Base-by-base conservation (phyloP, 2,329 filamentous ascomycete species). In the Calonectria pauciramosa region DNA sequence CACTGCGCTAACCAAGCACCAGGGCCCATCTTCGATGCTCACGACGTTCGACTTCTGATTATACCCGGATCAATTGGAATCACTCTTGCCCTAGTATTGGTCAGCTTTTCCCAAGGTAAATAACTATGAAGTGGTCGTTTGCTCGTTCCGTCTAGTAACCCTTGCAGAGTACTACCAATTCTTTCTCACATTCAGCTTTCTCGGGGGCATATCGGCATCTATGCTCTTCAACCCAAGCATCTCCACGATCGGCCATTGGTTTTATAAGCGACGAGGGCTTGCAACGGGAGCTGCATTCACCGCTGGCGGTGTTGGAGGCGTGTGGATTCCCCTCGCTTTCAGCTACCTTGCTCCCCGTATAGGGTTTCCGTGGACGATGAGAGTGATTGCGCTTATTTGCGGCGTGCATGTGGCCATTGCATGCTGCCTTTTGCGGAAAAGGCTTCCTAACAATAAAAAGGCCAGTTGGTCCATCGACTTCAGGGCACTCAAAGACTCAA, bases 151-250 rank as follows among this genome's bases (percentile, higher is more conserved):
- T 4, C 23, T 20, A 10, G 49, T 70, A 28, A 73, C 20, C 75
- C 41, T 56, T 36, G 23, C 71, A 86, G 83, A 90, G 76, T 94
- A 93, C 81, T 94, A 92, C 88, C 93, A 95, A 63, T 94, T 95
- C 81, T 89, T 95, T 82, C 84, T 96, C 44, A 89, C 90, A 9
- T 93, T 94, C 78, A 92, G 93, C 11, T 83, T 95, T 1, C 82
- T 94, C 1, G 91, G 90, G n/a, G 94, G 94, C 13, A 77, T 92
- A 0, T 92, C 92, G 1, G 91, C 91, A 0, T 93, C 92, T 2
- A 86, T 95, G 32, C 89, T 95, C 67, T 94, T 94, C 82, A 95
- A 93, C 0, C 93, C 94, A 0, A 90, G 92, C 18, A 86, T 95
- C 68, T 89, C 91, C 4, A 89, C 91, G 9, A 89, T 95, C 16